These are phyloP conservation scores for Xylaria sp. DNA, from an alignment of 2,329 filamentous ascomycete species.

Conservation along the genomic window DNA sequence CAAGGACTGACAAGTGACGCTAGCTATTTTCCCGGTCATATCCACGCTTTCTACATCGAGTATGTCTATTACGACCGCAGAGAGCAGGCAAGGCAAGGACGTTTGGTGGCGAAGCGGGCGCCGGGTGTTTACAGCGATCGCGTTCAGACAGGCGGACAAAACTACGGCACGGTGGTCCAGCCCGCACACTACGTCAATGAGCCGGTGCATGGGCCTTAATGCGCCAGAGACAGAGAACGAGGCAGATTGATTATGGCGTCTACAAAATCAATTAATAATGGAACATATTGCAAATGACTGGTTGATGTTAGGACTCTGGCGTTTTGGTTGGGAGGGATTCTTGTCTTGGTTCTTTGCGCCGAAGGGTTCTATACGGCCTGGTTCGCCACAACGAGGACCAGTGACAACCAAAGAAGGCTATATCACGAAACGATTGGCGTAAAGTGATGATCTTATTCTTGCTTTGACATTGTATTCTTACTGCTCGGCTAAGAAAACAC, in stretches of 20 bases:
- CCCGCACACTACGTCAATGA: conserved; percentile 36
- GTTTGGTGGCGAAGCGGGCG: conserved; percentile 62
- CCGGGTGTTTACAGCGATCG: conserved; percentile 77
- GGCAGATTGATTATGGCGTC: neutral
- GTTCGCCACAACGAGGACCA: neutral
- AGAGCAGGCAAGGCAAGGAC: conserved; percentile 69
- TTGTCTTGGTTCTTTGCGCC: neutral
- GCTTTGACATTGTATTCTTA: neutral
- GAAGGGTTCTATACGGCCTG: neutral
- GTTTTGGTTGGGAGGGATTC: conserved; percentile 4
- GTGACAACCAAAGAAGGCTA: neutral
- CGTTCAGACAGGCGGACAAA: conserved; percentile 77
- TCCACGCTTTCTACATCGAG: conserved; percentile 83
- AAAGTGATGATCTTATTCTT: neutral
- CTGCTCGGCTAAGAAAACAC: neutral
- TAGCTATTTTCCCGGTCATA: conserved; percentile 79
- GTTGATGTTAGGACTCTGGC: conserved; percentile 4
- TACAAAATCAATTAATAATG: neutral
- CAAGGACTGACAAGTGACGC: conserved; percentile 14
- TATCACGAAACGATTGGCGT: neutral
- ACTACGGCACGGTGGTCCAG: conserved; percentile 65
- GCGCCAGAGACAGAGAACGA: neutral
- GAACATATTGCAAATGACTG: neutral
- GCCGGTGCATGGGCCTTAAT: neutral
- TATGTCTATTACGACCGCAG: conserved; percentile 84